phyloP scores from a whole-genome alignment of 192 early-diverging fungal genomes.

The Glomus cerebriforme region DNA sequence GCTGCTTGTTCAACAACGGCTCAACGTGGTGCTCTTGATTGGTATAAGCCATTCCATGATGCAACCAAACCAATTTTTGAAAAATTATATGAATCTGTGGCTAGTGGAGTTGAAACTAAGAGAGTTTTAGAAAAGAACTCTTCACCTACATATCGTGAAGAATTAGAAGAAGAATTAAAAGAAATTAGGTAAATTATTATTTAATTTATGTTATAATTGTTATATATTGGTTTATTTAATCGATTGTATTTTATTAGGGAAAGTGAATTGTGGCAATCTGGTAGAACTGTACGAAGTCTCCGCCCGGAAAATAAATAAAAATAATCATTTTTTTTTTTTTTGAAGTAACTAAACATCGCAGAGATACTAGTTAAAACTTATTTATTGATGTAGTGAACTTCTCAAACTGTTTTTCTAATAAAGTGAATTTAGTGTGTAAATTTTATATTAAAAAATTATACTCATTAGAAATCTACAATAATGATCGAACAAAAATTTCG shows the following conservation, averaged over 20 bases:
- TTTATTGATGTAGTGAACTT: no score
- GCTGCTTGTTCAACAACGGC: slow-evolving; percentile 97
- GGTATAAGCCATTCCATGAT: slow-evolving; percentile 91
- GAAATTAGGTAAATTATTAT: slow-evolving; percentile 65
- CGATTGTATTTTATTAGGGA: slow-evolving; percentile 38
- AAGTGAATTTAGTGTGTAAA: no score
- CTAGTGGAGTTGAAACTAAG: slow-evolving; percentile 85
- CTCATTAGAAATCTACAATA: no score
- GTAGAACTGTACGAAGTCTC: slow-evolving; percentile 82
- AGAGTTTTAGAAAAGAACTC: slow-evolving; percentile 87
- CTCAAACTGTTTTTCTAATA: no score
- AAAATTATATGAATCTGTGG: slow-evolving; percentile 84
- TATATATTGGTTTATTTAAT: not conserved
- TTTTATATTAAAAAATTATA: no score
- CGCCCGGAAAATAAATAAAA: slow-evolving; percentile 71
- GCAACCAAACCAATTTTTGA: slow-evolving; percentile 94
- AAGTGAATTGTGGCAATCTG: slow-evolving; percentile 92
- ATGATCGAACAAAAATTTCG: no score
- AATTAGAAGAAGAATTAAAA: slow-evolving; percentile 86
- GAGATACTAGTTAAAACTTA: no score
- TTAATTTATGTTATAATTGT: not conserved
- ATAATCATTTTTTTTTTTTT: no score
- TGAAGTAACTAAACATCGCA: no score
- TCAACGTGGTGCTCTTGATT: slow-evolving; percentile 95
- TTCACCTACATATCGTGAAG: slow-evolving; percentile 87